Base-by-base conservation (phyloP, 108 stramenopile species). In the Cyclotella sp. region DNA sequence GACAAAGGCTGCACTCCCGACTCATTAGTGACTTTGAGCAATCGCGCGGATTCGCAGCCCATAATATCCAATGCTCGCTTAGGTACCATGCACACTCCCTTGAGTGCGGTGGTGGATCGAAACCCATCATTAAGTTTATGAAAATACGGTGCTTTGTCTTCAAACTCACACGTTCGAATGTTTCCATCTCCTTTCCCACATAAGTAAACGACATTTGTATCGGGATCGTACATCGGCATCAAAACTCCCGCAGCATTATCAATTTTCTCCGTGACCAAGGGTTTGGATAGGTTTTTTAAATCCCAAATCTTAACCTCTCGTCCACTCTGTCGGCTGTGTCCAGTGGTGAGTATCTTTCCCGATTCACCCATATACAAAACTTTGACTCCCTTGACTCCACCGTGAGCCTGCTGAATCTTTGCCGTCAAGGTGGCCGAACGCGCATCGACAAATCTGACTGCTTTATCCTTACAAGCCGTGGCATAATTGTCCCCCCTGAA, bases 301-400 rank as follows among this genome's bases (percentile, higher is more conserved):
- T 99, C 99, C 98, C 98, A 99, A 72, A 98, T 89, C 85, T 99
- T 99, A 70, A 99, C 87, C 85, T 99, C 97, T 44, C 99, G 97
- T 46, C 87, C 85, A 46, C 89, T 87, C 74, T 90, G 87, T 71
- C 92, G 90, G 15, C 97, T 96, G 72, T 97, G 94, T 46, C 99
- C 99, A 6, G 93, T 92, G 30, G 97, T 89, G 26, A 97, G 68
- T 39, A 99, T 76, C 73, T 97, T 98, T 14, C 94, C 97, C 26
- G 83, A 70, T 29, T 95, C 86, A 14, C 97, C 98, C 61, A 98
- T 76, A 76, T 86, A 97, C 12, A 84, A 55, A 29, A 97, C 72
- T 84, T 99, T 99, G 52, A 86, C 86, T 61, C 91, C 89, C 81
- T 98, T 98, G 58, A 90, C 80, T 44, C 99, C 99, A 52, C 97